Conservation (phyloP, 192 early-diverging fungal species). For the Backusella westeae region DNA sequence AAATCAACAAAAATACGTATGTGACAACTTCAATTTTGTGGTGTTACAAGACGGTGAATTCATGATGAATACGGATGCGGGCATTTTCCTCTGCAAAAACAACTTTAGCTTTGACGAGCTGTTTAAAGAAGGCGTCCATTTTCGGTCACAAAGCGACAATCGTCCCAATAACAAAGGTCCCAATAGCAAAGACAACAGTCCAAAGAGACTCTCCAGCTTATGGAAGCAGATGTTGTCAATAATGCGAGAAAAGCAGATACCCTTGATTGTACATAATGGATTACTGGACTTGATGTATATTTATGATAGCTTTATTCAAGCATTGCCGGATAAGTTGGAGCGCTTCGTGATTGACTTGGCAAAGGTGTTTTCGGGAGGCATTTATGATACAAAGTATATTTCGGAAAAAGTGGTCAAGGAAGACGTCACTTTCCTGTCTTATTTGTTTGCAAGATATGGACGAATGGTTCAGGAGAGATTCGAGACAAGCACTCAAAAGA, state of each 20-base stretch:
- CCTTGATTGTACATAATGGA: conserved; percentile 94
- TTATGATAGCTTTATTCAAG: conserved; percentile 85
- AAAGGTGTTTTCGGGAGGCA: conserved; percentile 87
- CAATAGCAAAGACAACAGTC: background rate
- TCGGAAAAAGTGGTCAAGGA: conserved; percentile 70
- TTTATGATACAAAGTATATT: conserved; percentile 93
- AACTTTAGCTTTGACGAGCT: conserved; percentile 85
- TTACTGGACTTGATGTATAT: conserved; percentile 91
- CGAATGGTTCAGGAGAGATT: conserved; percentile 12
- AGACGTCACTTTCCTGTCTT: conserved; percentile 64
- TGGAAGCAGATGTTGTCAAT: conserved; percentile 7
- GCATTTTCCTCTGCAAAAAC: conserved; percentile 81
- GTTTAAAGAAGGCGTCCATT: conserved; percentile 80
- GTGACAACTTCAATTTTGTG: conserved; percentile 56
- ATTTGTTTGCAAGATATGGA: conserved; percentile 61
- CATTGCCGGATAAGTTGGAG: conserved; percentile 67
- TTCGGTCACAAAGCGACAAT: conserved; percentile 50
- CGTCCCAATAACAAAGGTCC: background rate
- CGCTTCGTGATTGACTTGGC: conserved; percentile 78
- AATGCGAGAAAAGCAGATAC: conserved; percentile 42
- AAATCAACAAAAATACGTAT: conserved; percentile 20
- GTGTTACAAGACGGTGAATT: conserved; percentile 34
- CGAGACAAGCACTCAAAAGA: background rate
- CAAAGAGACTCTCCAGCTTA: background rate
- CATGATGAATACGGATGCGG: conserved; percentile 64